These are phyloP conservation scores for Pterocarpus macrocarpus DNA, from an alignment of 306 rosid species.

Conservation along the genomic window DNA sequence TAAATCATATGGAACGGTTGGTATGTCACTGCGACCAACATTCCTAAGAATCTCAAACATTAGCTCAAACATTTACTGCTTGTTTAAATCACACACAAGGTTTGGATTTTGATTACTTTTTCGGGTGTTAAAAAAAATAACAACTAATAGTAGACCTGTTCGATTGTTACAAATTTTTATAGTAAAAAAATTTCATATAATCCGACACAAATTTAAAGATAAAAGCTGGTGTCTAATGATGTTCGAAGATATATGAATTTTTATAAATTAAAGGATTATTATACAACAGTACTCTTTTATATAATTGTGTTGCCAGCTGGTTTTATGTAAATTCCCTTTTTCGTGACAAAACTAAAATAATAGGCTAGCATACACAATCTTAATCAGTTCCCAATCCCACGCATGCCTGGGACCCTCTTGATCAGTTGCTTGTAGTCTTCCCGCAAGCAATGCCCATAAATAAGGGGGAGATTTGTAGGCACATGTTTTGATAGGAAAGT, in stretches of 20 bases:
- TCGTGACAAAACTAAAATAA: slow-evolving; percentile 21
- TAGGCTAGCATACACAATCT: slow-evolving; percentile 15
- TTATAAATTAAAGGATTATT: neutral
- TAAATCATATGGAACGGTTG: neutral
- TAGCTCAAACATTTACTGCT: too few relatives aligned
- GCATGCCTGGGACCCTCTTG: slow-evolving; percentile 42
- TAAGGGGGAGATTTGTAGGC: slow-evolving; percentile 45
- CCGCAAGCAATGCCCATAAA: slow-evolving; percentile 55
- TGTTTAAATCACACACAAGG: too few relatives aligned
- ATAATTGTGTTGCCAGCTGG: slow-evolving; percentile 34
- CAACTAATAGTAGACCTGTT: too few relatives aligned
- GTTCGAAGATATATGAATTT: too few relatives aligned
- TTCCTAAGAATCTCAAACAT: neutral
- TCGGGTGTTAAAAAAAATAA: too few relatives aligned
- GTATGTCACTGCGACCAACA: neutral
- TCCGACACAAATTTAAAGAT: too few relatives aligned
- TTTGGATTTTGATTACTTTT: too few relatives aligned
- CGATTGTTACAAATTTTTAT: too few relatives aligned
- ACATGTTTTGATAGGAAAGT: neutral
- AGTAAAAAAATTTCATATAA: too few relatives aligned
- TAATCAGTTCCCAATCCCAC: slow-evolving; percentile 1
- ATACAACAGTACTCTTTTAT: neutral
- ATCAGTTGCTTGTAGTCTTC: neutral
- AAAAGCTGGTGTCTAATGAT: too few relatives aligned
- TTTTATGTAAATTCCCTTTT: slow-evolving; percentile 1